Base-by-base conservation (phyloP, 805 yeast genomes). In the Ogataea nakhonphanomensis region DNA sequence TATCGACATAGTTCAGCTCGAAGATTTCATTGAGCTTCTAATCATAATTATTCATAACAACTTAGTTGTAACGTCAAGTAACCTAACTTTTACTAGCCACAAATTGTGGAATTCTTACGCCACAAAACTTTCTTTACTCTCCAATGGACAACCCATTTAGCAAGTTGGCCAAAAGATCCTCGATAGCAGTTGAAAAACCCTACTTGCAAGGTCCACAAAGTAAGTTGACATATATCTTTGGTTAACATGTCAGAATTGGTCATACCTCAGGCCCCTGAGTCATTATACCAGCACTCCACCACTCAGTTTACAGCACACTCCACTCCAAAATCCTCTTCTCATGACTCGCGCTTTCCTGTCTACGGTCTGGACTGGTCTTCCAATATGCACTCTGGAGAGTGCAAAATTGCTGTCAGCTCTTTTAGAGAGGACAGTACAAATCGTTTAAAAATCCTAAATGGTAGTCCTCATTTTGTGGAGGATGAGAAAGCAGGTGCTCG, bases 391-490 rank as follows among this genome's bases (percentile, higher is more conserved):
- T 57, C 66, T 3, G 68, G 67, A 2, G 44, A 55, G 8, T 80
- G 79, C 7, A 65, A 71, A 33, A 61, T 85, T 7, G 93, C 87
- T 0, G 57, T 83, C n/a, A 72, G 81, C n/a, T 75, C 95, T 0
- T 87, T 79, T 57, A 75, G 84, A 43, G 97, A 90, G 59, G 95
- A 87, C 36, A 67, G 78, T 21, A 66, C 71, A 29, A 90, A 90
- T 62, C 76, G 76, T 49, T 58, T 89, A 20, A 80, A 79, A 54
- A 61, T 83, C 1, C 47, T 74, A 8, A 61, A 65, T 33, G 73
- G 75, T 0, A 32, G 55, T 0, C 55, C 61, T 7, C 29, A 51
- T 29, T 39, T 47, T 33, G 31, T 40, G 17, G 43, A 43, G 3
- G 50, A 40, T 27, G 53, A 44, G 20, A 59, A 55, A 17, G 57